Percentiles rank a stretch among this genome's conserved stretches.
phyloP scores from a whole-genome alignment of 2,329 filamentous ascomycete genomes.

The Chaetomium olivaceum region DNA sequence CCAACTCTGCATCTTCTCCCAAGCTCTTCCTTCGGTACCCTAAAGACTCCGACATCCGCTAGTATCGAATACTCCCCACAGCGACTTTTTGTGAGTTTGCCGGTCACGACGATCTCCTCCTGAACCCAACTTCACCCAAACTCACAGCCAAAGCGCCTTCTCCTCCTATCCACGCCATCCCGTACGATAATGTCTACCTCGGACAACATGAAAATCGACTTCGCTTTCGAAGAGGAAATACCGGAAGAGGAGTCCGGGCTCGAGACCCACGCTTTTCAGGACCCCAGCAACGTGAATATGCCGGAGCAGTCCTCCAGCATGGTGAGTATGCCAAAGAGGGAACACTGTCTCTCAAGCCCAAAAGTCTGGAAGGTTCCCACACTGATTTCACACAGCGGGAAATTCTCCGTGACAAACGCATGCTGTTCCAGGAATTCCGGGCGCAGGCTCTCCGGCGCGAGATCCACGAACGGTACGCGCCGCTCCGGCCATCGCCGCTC shows the following conservation, averaged over 20 bases:
- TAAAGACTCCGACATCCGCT: background rate
- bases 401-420: background rate
- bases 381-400: background rate
- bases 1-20: background rate
- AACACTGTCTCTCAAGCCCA: background rate
- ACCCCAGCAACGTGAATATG: too few relatives aligned
- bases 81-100: background rate
- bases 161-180: background rate
- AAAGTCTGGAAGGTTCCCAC: background rate
- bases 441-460: background rate
- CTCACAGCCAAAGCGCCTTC: background rate
- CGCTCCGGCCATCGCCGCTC: constrained; percentile 3
- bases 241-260: background rate
- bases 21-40: background rate
- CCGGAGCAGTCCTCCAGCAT: too few relatives aligned
- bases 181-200: background rate
- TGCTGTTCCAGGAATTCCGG: background rate
- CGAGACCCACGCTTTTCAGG: background rate
- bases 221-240: background rate
- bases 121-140: background rate
- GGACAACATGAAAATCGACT: background rate
- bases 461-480: constrained; percentile 4
- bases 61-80: background rate
- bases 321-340: background rate
- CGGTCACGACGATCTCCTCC: background rate